Base-by-base conservation (phyloP, 164 flowering plant species). In the Macadamia integrifolia region DNA sequence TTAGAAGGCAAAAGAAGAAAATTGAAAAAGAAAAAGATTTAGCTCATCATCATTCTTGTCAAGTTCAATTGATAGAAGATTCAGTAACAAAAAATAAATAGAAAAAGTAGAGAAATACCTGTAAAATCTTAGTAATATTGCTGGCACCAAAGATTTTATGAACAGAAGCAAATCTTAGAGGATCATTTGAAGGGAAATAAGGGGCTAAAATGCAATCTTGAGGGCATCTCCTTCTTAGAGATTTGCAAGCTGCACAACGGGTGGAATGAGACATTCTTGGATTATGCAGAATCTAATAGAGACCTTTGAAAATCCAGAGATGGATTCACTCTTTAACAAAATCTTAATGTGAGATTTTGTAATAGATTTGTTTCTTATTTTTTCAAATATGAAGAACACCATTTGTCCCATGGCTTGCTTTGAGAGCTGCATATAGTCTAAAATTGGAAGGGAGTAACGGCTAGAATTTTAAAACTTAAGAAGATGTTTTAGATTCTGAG, bases 121-220 rank as follows among this genome's bases (percentile, higher is more conserved):
- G 62, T 40, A 76, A 61, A 74, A 74, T 76, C 60, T 63, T 79
- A 42, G 55, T 71, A 42, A 71, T 60, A 58, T 79, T 76, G 75
- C 77, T 71, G 61, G 77, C 77, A 55, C 81, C 81, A 63, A 76
- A 79, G 71, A 79, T 73, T 56, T 60, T 75, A 31, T 76, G 79
- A 58, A 71, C 81, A 60, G 13, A 65, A 8, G 71, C 64, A 56
- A 79, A 76, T 79, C 79, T 73, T 23, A 66, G 71, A 12, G 81
- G 77, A 55, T 76, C 40, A 2, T 44, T 46, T 2, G 79, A 73
- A 18, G 79, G 79, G 57, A 79, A 79, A 60, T 79, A 74, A 14
- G 81, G 79, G 9, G 79, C 72, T 14, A 79, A 66, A 56, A 74
- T 53, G 6, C 81, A 79, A 65, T 75, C 77, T 68, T 58, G 67